Evolutionary conservation across 78 protist genomes (phyloP).

Genomic region (Guillardia theta): DNA sequence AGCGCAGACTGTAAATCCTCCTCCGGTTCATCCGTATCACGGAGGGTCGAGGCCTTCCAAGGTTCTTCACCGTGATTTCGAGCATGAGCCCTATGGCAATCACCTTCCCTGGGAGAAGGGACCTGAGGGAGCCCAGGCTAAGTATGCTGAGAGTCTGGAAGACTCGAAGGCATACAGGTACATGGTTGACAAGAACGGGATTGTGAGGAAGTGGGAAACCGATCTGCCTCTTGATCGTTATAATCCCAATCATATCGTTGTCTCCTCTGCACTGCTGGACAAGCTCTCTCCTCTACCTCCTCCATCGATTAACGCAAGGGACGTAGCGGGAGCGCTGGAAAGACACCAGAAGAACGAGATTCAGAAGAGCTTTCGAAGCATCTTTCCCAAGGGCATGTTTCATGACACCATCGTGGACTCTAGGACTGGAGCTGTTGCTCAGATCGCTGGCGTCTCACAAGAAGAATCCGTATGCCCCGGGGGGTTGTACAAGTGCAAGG

Average conservation of each 20-base stretch:
- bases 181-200: slow-evolving; percentile 18
- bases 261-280: neutral
- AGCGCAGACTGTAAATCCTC: neutral
- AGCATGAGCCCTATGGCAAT: neutral
- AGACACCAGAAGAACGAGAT: neutral
- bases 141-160: neutral
- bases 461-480: neutral
- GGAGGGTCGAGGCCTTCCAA: neutral
- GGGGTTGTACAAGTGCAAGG: neutral
- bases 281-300: neutral
- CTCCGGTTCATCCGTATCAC: neutral
- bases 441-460: neutral
- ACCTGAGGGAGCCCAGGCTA: neutral
- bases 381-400: neutral
- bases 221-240: neutral
- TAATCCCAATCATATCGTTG: neutral
- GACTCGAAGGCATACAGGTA: neutral
- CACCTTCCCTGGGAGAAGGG: neutral
- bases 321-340: neutral
- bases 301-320: neutral
- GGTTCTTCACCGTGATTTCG: neutral
- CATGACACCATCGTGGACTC: neutral
- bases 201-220: neutral
- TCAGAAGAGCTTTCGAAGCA: neutral
- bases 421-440: neutral